Conservation (phyloP, 257 asterid species). For the Fraxinus pennsylvanica region DNA sequence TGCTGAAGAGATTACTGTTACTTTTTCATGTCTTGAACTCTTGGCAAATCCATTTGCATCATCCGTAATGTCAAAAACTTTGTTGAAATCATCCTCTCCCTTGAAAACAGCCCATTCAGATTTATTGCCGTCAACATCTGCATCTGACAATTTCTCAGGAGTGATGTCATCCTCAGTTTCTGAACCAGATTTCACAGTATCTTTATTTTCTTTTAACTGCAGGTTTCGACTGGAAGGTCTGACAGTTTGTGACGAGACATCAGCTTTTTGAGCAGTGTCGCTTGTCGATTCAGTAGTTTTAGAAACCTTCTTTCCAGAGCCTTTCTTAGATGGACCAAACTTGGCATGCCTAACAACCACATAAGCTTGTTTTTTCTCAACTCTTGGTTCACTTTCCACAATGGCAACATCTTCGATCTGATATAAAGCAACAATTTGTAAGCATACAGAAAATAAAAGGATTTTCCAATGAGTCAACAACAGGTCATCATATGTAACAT, state of each 20-base stretch:
- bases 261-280: conserved; percentile 15
- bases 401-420: conserved; percentile 72
- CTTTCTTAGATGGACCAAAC: conserved; percentile 65
- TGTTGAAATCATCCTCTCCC: conserved; percentile 32
- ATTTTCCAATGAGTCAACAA: conserved; percentile 9
- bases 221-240: conserved; percentile 7
- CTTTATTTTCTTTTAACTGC: conserved; percentile 23
- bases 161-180: conserved; percentile 23
- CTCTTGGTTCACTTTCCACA: conserved; percentile 56
- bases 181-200: conserved; percentile 13
- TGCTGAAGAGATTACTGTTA: conserved; percentile 15
- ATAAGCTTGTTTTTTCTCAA: conserved; percentile 68
- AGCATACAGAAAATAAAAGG: background rate
- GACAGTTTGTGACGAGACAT: conserved; percentile 15
- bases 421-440: conserved; percentile 20
- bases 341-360: conserved; percentile 69
- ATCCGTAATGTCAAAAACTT: conserved; percentile 32
- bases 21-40: conserved; percentile 9
- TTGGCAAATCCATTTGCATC: conserved; percentile 21
- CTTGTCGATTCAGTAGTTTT: conserved; percentile 19
- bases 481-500: conserved; percentile 17
- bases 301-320: conserved; percentile 57
- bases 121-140: conserved; percentile 29
- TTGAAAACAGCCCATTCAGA: conserved; percentile 36
- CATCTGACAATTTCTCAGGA: conserved; percentile 34